Conservation (phyloP, 768 basidiomycete species). For the Sarcodon aspratus region DNA sequence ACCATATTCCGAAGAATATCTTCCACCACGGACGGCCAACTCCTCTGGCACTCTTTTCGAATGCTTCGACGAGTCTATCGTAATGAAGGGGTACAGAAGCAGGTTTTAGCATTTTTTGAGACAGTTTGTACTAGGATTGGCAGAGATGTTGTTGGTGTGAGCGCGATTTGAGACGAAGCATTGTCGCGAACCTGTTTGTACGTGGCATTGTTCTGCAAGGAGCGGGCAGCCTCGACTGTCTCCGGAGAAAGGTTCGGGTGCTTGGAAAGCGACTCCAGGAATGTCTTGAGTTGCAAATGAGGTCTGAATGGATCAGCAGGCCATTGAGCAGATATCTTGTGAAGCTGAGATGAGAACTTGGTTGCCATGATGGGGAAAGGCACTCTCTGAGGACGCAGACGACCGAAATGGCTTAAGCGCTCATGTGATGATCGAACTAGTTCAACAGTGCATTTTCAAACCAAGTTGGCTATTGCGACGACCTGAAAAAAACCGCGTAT, state of each 20-base stretch:
- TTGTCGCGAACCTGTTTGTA: constrained; percentile 38
- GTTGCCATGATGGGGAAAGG: constrained; percentile 12
- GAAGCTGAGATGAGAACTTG: constrained; percentile 38
- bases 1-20: constrained; percentile 70
- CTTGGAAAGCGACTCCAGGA: constrained; percentile 50
- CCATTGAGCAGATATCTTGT: constrained; percentile 50
- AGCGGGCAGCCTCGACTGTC: constrained; percentile 48
- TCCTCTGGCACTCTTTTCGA: constrained; percentile 67
- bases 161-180: neutral
- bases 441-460: too few species aligned
- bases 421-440: too few species aligned
- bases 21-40: constrained; percentile 80
- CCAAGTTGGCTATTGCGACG: too few species aligned
- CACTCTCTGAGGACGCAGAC: constrained; percentile 2
- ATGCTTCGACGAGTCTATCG: constrained; percentile 58
- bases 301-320: constrained; percentile 66
- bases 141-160: neutral
- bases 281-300: constrained; percentile 57
- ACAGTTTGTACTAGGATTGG: constrained; percentile 46
- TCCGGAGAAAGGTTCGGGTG: constrained; percentile 58
- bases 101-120: constrained; percentile 52
- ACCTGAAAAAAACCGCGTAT: too few species aligned
- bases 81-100: constrained; percentile 68
- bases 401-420: too few species aligned
- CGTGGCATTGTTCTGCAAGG: constrained; percentile 42